These are phyloP conservation scores for Starmerella bombicola DNA, from an alignment of 805 yeast species.

Conservation along the genomic window DNA sequence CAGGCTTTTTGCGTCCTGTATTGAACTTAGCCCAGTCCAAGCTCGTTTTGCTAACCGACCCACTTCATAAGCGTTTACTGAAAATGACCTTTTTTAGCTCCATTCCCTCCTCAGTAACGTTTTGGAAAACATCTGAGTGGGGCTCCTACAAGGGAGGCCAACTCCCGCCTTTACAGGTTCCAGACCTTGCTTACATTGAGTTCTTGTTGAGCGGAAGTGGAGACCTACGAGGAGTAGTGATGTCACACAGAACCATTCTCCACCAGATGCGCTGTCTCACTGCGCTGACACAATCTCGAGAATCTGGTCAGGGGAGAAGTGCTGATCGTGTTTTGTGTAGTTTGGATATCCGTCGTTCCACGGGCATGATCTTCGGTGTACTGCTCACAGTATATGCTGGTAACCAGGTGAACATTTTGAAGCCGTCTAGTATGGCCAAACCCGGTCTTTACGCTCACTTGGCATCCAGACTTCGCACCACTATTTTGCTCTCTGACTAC, in stretches of 20 bases:
- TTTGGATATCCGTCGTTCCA: constrained; percentile 61
- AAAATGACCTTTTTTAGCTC: constrained; percentile 25
- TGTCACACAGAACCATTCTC: constrained; percentile 75
- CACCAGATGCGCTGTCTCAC: constrained; percentile 76
- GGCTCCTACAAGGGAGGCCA: constrained; percentile 54
- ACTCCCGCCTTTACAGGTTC: constrained; percentile 55
- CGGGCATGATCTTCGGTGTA: constrained; percentile 75
- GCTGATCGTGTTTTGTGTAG: constrained; percentile 44
- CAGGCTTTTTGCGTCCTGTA: constrained; percentile 33
- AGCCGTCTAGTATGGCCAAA: constrained; percentile 55
- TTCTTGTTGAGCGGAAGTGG: constrained; percentile 84
- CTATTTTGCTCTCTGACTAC: constrained; percentile 72
- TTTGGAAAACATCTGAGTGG: constrained; percentile 76
- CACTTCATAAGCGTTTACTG: constrained; percentile 63
- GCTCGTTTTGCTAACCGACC: constrained; percentile 67
- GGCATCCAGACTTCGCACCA: constrained; percentile 55
- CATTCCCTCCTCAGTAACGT: constrained; percentile 32
- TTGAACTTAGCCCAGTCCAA: constrained; percentile 57
- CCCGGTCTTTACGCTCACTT: constrained; percentile 82
- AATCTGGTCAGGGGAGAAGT: not conserved
- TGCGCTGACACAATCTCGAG: constrained; percentile 43
- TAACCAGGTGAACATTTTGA: constrained; percentile 66
- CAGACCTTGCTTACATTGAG: constrained; percentile 87
- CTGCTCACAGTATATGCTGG: constrained; percentile 77
- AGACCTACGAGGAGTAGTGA: constrained; percentile 81